phyloP scores from a whole-genome alignment of 768 basidiomycete species.

The Dendrothele bispora region DNA sequence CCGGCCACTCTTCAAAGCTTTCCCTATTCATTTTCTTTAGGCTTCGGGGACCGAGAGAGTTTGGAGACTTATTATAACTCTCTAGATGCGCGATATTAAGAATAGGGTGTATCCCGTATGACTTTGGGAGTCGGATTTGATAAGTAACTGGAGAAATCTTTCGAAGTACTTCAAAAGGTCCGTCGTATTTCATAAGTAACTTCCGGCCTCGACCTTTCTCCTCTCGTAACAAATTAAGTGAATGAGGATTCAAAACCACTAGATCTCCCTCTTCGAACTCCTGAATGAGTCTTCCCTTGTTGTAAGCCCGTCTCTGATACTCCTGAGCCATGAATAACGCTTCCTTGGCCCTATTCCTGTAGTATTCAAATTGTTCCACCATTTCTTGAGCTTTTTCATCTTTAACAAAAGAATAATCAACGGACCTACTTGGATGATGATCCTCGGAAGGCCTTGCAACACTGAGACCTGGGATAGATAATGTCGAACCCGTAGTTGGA shows the following conservation, averaged over 20 bases:
- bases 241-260: conserved; percentile 20
- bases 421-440: background rate
- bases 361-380: conserved; percentile 5
- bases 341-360: conserved; percentile 4
- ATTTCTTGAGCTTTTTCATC: conserved; percentile 8
- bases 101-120: conserved; percentile 19
- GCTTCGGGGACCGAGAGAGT: conserved; percentile 12
- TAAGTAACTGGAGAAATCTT: conserved; percentile 21
- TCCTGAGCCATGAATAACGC: conserved; percentile 12
- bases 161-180: conserved; percentile 22
- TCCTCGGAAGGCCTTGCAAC: background rate
- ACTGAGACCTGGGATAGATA: too few species aligned
- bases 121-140: conserved; percentile 12
- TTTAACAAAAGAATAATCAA: too few species aligned
- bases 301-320: conserved; percentile 10
- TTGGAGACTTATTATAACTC: conserved; percentile 14
- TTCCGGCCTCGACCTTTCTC: conserved; percentile 21
- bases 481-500: conserved; percentile 9
- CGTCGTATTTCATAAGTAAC: conserved; percentile 14
- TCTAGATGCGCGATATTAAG: conserved; percentile 22
- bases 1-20: conserved; percentile 11
- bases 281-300: conserved; percentile 8
- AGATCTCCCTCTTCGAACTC: conserved; percentile 20
- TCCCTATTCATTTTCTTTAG: conserved; percentile 1
- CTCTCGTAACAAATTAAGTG: conserved; percentile 11